Conservation (phyloP, 2,329 filamentous ascomycete genomes). For the Pestalotiopsis sp. region DNA sequence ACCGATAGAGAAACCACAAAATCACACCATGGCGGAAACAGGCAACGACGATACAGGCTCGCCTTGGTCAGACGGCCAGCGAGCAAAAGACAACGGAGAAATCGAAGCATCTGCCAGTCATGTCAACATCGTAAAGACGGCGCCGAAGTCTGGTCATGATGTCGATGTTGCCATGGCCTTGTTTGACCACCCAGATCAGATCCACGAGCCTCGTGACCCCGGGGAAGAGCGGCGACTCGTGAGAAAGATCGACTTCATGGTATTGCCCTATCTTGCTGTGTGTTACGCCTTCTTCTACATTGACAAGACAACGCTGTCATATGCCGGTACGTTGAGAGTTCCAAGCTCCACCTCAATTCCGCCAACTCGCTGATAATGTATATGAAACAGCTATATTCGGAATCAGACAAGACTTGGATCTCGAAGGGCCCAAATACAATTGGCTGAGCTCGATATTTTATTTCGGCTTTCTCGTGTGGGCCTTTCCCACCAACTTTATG, state of each 20-base stretch:
- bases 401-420: conserved; percentile 56
- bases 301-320: conserved; percentile 53
- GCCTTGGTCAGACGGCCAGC: background rate
- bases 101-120: background rate
- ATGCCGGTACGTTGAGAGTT: conserved; percentile 42
- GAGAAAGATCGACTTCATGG: conserved; percentile 62
- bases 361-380: background rate
- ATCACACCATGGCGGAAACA: background rate
- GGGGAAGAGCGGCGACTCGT: conserved; percentile 29
- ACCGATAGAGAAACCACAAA: background rate
- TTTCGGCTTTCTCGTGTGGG: conserved; percentile 57
- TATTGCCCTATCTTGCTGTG: conserved; percentile 57
- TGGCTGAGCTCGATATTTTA: conserved; percentile 60
- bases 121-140: background rate
- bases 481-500: conserved; percentile 56
- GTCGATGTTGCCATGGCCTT: conserved; percentile 26
- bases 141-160: conserved; percentile 17
- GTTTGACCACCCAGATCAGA: conserved; percentile 27
- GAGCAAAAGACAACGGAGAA: background rate
- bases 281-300: conserved; percentile 58
- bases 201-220: conserved; percentile 25
- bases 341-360: background rate
- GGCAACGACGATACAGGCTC: background rate
- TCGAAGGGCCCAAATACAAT: conserved; percentile 55
- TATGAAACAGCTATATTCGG: conserved; percentile 53